Base-by-base conservation (phyloP, 805 yeast species). In the Candida anglica region DNA sequence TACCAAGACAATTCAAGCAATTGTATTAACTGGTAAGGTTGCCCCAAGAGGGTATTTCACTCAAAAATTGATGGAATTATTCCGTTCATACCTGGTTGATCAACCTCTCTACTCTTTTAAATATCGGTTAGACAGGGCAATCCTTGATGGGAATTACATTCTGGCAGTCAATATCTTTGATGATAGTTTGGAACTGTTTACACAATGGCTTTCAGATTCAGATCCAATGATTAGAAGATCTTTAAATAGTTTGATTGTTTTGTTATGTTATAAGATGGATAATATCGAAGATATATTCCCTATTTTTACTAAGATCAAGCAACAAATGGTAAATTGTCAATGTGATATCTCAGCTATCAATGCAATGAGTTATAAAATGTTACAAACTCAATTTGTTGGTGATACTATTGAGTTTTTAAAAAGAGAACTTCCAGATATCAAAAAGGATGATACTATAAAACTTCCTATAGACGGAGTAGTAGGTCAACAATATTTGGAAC, bases 241-340 rank as follows among this genome's bases (percentile, higher is more conserved):
- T 0, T 53, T 80, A 38, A 66, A 67, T 46, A 58, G 68, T 11
- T 68, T 75, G 41, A 59, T 77, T 7, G 41, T 69, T 17, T 41
- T 61, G 0, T 33, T 58, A 6, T 58, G 66, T 16, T 55, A 63
- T 21, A 50, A 59, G 10, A 53, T 64, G 34, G 40, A 32, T 8
- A 44, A 46, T 17, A 44, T 60, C 10, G 36, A 39, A 10, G 49
- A 42, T 5, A 41, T 59, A 1, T 66, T 65, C 39, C 53, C 56
- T 4, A 47, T 48, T 6, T 65, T 65, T 50, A 52, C 55, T 15
- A 54, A 47, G 20, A 50, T 66, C 34, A 61, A 56, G 39, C 66
- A 60, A 33, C 69, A 63, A 36, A 52, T 65, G 60, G 46, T 44
- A 6, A 44, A 53, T 19, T 32, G 50, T 3, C 48, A 45, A 15